A percentile compares a stretch with the other conserved stretches of the same genome.
phyloP scores from a whole-genome alignment of 2,329 filamentous ascomycete genomes.

The Monosporascus sp. region DNA sequence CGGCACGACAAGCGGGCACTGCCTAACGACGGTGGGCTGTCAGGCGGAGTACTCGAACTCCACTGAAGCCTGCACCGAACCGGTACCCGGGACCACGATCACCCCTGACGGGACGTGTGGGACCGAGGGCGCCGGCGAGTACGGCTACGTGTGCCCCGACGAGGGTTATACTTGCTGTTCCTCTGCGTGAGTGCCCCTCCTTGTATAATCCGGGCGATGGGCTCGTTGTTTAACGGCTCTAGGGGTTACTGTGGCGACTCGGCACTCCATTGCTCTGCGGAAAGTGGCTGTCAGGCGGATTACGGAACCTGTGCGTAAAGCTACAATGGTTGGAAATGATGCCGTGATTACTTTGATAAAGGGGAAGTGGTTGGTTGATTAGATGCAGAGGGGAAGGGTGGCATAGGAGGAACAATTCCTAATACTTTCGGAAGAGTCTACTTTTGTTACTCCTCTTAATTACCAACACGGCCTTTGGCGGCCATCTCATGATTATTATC shows the following conservation, averaged over 20 bases:
- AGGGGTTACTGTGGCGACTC: conserved; percentile 27
- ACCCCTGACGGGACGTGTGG: conserved; percentile 28
- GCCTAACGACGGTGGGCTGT: conserved; percentile 24
- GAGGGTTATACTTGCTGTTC: conserved; percentile 22
- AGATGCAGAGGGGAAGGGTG: too few relatives aligned
- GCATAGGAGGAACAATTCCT: too few relatives aligned
- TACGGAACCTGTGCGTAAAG: conserved; percentile 14
- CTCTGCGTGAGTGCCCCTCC: conserved; percentile 17
- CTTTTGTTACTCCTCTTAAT: too few relatives aligned
- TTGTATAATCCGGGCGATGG: background rate
- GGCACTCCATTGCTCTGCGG: conserved; percentile 18
- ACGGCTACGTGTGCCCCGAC: conserved; percentile 23
- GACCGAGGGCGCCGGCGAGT: conserved; percentile 17
- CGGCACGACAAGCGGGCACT: conserved; percentile 22
- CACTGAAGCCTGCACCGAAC: conserved; percentile 19
- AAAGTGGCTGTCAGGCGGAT: conserved; percentile 21
- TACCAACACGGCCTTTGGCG: too few relatives aligned
- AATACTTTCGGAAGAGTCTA: too few relatives aligned
- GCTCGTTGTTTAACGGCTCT: background rate
- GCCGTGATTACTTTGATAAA: too few relatives aligned
- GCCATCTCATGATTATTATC: too few relatives aligned
- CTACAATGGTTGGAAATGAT: too few relatives aligned
- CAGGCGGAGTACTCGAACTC: conserved; percentile 24
- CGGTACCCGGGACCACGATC: conserved; percentile 19
- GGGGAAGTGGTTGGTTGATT: too few relatives aligned